Conservation (phyloP, 768 basidiomycete species). For the Russula virescens region DNA sequence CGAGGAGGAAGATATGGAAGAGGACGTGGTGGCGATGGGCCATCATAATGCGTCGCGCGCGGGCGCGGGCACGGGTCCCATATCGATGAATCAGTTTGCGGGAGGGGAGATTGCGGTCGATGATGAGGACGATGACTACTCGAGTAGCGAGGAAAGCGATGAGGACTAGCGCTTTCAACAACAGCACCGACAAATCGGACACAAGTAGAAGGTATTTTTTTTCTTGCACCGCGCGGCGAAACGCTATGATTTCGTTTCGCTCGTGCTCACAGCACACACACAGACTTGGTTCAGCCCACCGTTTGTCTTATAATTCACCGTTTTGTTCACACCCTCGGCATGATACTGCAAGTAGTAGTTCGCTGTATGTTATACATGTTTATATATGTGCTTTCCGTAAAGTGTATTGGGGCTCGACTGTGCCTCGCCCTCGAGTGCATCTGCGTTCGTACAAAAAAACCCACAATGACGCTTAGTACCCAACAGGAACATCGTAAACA, state of each 20-base stretch:
- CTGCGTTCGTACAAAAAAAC: neutral
- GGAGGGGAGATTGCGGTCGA: constrained; percentile 33
- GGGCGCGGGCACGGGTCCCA: constrained; percentile 32
- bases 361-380: neutral
- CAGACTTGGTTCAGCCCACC: too few species aligned
- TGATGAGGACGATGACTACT: constrained; percentile 44
- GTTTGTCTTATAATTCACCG: too few species aligned
- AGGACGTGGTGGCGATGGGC: constrained; percentile 27
- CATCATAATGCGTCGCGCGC: constrained; percentile 9
- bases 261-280: too few species aligned
- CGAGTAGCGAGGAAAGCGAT: constrained; percentile 49
- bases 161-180: constrained; percentile 6
- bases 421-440: neutral
- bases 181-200: too few species aligned
- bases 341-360: neutral
- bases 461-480: neutral
- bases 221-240: neutral
- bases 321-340: too few species aligned
- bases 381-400: neutral
- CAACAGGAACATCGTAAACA: too few species aligned
- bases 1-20: constrained; percentile 48
- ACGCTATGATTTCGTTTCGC: too few species aligned
- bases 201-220: neutral
- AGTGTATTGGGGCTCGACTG: neutral
- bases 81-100: constrained; percentile 48